Percentiles rank a stretch among this genome's conserved stretches.
Conservation (phyloP, 139 green algal species). For the Coelastrella sp. region DNA sequence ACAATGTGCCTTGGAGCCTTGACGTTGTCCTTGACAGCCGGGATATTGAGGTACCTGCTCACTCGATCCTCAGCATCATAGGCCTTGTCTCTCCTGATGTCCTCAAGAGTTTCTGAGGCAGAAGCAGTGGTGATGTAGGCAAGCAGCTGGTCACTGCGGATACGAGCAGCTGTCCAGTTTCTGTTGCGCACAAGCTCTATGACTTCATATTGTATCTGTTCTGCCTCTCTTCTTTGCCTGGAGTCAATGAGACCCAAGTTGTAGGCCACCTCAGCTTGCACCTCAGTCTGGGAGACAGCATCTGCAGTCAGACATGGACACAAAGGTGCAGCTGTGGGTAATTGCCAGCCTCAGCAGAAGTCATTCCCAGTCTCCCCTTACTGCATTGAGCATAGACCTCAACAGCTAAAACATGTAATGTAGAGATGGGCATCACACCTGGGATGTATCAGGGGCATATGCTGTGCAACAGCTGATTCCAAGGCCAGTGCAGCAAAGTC, state of each 20-base stretch:
- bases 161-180: conserved; percentile 53
- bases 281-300: conserved; percentile 62
- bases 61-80: conserved; percentile 45
- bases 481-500: no score
- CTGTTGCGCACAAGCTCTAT: conserved; percentile 56
- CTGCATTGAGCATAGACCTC: no score
- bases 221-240: conserved; percentile 45
- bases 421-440: no score
- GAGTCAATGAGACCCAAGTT: conserved; percentile 66
- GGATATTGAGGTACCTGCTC: conserved; percentile 34
- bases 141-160: conserved; percentile 54
- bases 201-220: conserved; percentile 59
- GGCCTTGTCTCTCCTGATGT: conserved; percentile 33
- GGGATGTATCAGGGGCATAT: no score
- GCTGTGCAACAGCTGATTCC: no score
- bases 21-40: conserved; percentile 38
- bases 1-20: background rate
- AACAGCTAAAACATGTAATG: no score
- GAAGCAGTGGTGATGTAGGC: conserved; percentile 52
- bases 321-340: no score
- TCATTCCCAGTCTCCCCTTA: no score
- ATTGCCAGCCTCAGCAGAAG: no score
- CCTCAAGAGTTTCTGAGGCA: background rate
- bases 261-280: conserved; percentile 64
- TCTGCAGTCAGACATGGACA: conserved; percentile 47